phyloP scores from a whole-genome alignment of 1,139 yeast genomes.

The Wickerhamiella infanticola region DNA sequence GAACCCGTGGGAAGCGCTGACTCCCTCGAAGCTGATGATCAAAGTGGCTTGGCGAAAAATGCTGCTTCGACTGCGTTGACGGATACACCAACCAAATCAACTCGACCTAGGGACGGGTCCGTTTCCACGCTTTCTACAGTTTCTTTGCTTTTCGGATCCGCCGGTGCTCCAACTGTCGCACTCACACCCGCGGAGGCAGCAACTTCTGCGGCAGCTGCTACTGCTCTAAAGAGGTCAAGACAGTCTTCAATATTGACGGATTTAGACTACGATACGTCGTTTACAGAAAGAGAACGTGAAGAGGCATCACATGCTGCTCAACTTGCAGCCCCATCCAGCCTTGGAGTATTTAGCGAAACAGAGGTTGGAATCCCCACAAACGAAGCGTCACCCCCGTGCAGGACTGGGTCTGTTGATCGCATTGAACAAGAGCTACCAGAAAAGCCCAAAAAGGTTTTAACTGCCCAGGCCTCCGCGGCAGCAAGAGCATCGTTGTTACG shows the following conservation, averaged over 20 bases:
- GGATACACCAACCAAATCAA: background rate
- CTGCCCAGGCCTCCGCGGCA: slow-evolving; percentile 6
- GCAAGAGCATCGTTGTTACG: slow-evolving; percentile 9
- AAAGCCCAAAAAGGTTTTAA: background rate
- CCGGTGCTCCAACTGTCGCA: background rate
- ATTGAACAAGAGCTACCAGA: background rate
- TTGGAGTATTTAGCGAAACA: background rate
- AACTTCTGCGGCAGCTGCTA: background rate
- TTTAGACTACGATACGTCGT: background rate
- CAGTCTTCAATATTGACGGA: background rate
- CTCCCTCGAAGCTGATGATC: background rate
- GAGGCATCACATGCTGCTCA: background rate
- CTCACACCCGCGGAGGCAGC: background rate
- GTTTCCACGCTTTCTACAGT: background rate
- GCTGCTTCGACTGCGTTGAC: background rate
- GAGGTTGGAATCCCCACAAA: background rate
- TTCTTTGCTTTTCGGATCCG: background rate
- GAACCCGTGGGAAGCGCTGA: too few relatives aligned
- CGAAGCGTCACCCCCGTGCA: background rate
- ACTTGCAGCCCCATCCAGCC: background rate
- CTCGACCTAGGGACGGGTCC: background rate
- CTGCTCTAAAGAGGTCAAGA: background rate
- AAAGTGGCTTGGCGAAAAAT: background rate
- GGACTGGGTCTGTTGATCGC: background rate
- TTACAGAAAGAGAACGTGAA: background rate